Base-by-base conservation (phyloP, 2,329 filamentous ascomycete species). In the Ceratocystis cacaofunesta region DNA sequence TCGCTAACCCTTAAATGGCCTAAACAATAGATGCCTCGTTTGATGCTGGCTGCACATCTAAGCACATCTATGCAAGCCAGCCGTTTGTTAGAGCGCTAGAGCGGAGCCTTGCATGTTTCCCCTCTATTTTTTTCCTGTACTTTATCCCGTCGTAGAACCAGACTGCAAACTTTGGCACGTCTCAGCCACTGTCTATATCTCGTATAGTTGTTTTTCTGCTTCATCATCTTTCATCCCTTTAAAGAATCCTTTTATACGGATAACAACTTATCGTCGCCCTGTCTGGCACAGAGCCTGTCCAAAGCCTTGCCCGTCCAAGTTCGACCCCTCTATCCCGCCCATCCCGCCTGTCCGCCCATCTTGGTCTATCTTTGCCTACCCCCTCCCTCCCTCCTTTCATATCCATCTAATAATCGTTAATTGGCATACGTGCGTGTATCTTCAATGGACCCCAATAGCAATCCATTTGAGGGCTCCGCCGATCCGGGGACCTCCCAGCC, bases 371-470 rank as follows among this genome's bases (percentile, higher is more conserved):
- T 48, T 22, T 5, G 36, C 3, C 48, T 8, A 44, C 41, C 61
- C 36, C 25, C 41, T 3, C 17, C 22, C 17, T 22, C 25, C 6
- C 17, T 12, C 6, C 10, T 6, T 25, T 43, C 41, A 28, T 19
- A 32, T 48, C 41, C 28, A 41, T 43, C 44, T 12, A 17, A 30
- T 41, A 41, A 41, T 41, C 36, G 36, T 15, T 41, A 41, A 41
- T 41, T 41, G 36, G 4, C 36, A 41, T 1, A 64, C 25, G 41
- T n/a, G 55, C 17, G 48, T 62, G 55, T 32, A 19, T 25, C 32
- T 28, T 41, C 30, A 5, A 67, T 67, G 63, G 62, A 50, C 25
- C 50, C 62, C 3, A 57, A 66, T 44, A 66, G 61, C 19, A 36
- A 62, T 15, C 48, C 55, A 36, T 32, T 19, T 12, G 30, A 28